phyloP scores from a whole-genome alignment of 306 rosid species.

The cucumber (Cucumis sativus) region Cucumber_9930_V3 NC_026661.2:12216501-12217000 shows the following conservation, averaged over 20 bases:
- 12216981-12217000: conserved; percentile 77
- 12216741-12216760: background rate
- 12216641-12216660: conserved; percentile 5
- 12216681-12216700: background rate
- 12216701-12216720: background rate
- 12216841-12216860: conserved; percentile 6
- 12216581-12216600: background rate
- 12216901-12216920: conserved; percentile 2
- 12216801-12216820: conserved; percentile 6
- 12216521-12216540: conserved; percentile 35
- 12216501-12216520: conserved; percentile 33
- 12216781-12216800: conserved; percentile 10
- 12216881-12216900: conserved; percentile 10
- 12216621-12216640: background rate
- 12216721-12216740: background rate
- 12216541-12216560: conserved; percentile 29
- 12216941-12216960: conserved; percentile 30
- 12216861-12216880: conserved; percentile 8
- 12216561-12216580: background rate
- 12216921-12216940: conserved; percentile 32
- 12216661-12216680: background rate
- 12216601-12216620: background rate
- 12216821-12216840: conserved; percentile 1
- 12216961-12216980: conserved; percentile 71
- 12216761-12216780: conserved; percentile 2